These are phyloP conservation scores for Pseudopyrenochaeta lycopersici DNA, from an alignment of 2,329 filamentous ascomycete species.

Conservation along the genomic window DNA sequence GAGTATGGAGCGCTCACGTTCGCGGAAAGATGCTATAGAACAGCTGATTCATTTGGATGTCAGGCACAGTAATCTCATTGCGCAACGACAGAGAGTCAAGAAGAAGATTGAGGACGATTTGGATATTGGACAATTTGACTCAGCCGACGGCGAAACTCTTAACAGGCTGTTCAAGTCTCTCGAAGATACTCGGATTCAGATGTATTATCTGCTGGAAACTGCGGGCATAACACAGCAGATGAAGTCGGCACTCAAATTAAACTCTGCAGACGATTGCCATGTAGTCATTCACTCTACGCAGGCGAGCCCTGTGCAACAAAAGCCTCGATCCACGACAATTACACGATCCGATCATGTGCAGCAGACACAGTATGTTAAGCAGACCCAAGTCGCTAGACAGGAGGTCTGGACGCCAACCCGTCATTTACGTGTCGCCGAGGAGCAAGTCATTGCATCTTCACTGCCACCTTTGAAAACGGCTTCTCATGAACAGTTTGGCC, in stretches of 20 bases:
- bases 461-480: slow-evolving; percentile 17
- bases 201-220: slow-evolving; percentile 34
- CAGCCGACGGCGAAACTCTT: slow-evolving; percentile 34
- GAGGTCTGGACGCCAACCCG: slow-evolving; percentile 38
- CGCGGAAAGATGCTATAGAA: slow-evolving; percentile 43
- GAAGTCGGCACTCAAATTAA: slow-evolving; percentile 12
- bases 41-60: slow-evolving; percentile 30
- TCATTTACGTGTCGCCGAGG: slow-evolving; percentile 37
- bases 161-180: slow-evolving; percentile 35
- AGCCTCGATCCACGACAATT: slow-evolving; percentile 4
- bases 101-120: slow-evolving; percentile 42
- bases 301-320: slow-evolving; percentile 28
- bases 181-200: slow-evolving; percentile 38
- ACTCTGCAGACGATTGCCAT: slow-evolving; percentile 14
- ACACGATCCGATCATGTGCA: slow-evolving; percentile 27
- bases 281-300: slow-evolving; percentile 46
- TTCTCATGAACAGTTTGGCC: not conserved
- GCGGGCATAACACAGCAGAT: slow-evolving; percentile 36
- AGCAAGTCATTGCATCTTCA: slow-evolving; percentile 21
- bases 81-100: slow-evolving; percentile 31
- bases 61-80: slow-evolving; percentile 25
- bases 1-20: slow-evolving; percentile 32
- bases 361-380: slow-evolving; percentile 46
- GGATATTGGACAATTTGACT: slow-evolving; percentile 36
- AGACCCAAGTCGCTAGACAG: slow-evolving; percentile 38